Evolutionary conservation across 306 rosid genomes (phyloP), one percentile per base, ranked within the genome.

Genomic region (Medicago lupulina): DNA sequence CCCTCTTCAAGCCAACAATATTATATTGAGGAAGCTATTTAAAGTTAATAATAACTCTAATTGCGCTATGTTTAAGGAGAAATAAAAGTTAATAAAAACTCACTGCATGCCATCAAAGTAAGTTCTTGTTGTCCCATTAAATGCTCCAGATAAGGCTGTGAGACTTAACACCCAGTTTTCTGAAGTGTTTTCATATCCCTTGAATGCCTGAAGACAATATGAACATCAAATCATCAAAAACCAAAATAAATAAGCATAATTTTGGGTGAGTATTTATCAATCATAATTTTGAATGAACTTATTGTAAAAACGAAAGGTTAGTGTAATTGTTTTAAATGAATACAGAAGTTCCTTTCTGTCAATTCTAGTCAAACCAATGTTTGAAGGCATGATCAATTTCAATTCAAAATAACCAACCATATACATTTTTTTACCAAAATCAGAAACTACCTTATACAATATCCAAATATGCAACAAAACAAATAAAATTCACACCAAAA

Each of bases 91-190:
- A 49, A 77, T 10, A 14, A 40, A 71, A 81, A 89, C 99, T 92
- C 85, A 95, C 99, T 85, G 97, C 88, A 96, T 88, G 81, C 99
- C 99, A 80, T 96, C 99, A 15, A 87, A 58, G 86, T 96, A 96
- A 77, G 98, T 68, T 81, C 99, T 92, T 17, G 99, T 96, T 15
- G 98, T 96, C 75, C 99, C 99, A 85, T 96, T 96, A 84, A 96
- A 96, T 15, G 97, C 98, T 70, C 99, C 99, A 0, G 99, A 96
- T 74, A 96, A 86, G 64, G 98, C 83, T 0, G 99, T 85, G 74
- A 96, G 50, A 81, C 99, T 92, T 66, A 87, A 53, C 5, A 96
- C 92, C 99, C 98, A 96, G 34, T 96, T 90, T 76, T 88, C 98
- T 1, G 93, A 81, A 21, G 89, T 90, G 83, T 84, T 55, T 82